Percentiles rank a stretch among this genome's conserved stretches.
phyloP scores from a whole-genome alignment of 768 basidiomycete genomes.

The Pulveroboletus ravenelii region DNA sequence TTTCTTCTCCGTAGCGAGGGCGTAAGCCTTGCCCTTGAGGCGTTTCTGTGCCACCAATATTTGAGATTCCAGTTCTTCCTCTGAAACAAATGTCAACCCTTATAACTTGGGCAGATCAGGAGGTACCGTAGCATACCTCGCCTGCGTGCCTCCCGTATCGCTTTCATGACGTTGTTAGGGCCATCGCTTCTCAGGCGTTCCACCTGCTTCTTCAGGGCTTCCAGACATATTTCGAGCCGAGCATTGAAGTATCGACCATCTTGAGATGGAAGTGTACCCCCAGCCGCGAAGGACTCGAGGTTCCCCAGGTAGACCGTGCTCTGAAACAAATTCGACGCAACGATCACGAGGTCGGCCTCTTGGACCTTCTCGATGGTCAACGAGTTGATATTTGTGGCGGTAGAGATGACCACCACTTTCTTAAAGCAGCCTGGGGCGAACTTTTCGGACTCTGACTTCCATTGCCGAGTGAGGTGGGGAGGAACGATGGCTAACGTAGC shows the following conservation, averaged over 20 bases:
- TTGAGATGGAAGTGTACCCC: conserved; percentile 62
- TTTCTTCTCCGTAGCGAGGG: conserved; percentile 47
- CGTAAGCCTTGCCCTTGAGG: conserved; percentile 70
- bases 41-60: conserved; percentile 53
- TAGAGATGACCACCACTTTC: conserved; percentile 60
- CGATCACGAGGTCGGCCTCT: conserved; percentile 81
- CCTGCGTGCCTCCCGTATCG: conserved; percentile 60
- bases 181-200: conserved; percentile 65
- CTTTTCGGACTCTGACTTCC: conserved; percentile 81
- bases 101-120: background rate
- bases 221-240: conserved; percentile 61
- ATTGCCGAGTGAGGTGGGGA: conserved; percentile 85
- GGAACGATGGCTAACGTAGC: conserved; percentile 85
- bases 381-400: conserved; percentile 64
- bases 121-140: conserved; percentile 41
- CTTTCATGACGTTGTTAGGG: conserved; percentile 52
- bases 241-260: conserved; percentile 89
- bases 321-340: conserved; percentile 83
- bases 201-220: conserved; percentile 58
- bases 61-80: conserved; percentile 48
- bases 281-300: conserved; percentile 64
- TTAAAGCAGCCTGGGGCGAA: conserved; percentile 51
- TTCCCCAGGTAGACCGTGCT: conserved; percentile 73
- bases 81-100: conserved; percentile 26
- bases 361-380: conserved; percentile 69